Base-by-base conservation (phyloP, 192 early-diverging fungal species). In the Backusella sp. region DNA sequence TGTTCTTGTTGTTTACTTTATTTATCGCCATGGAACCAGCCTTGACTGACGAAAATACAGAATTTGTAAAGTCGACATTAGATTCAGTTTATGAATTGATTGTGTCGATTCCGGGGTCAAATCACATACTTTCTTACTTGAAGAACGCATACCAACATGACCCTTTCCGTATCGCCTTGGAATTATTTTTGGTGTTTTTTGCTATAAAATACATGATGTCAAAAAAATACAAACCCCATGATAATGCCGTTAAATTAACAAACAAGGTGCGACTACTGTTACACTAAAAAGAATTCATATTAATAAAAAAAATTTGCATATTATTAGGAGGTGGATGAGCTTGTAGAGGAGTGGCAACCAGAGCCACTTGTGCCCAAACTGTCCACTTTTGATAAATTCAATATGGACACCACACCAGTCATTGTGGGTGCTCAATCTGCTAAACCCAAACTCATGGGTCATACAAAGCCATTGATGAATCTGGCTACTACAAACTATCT, bases 271-370 rank as follows among this genome's bases (percentile, higher is more conserved):
- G 1, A 1, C 14, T 35, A 36, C 1, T 26, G 36, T 37, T 59
- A 23, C 56, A 32, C 37, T 19, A 21, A 26, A 36, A 17, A 37
- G 2, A 23, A 23, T n/a, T 26, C 5, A 11, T 56, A 23, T 11
- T 56, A 56, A 19, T 52, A 52, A 52, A n/a, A 52, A 52, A 19
- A 23, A 1, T 26, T 17, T 44, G 15, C 42, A 44, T 32, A 41
- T 44, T 5, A 44, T 44, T 84, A 95, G 95, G 97, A 99, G 83
- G 88, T 99, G 41, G 93, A 98, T 83, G 96, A 99, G 76, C 88
- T 98, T 14, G 90, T 94, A 32, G 92, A 95, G 34, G 96, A 98
- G 72, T 99, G 97, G 97, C 91, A 91, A 76, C 96, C 97, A 12
- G 96, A 99, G 84, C 92, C 96, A 21, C 86, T 99, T n/a, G 94